Conservation (phyloP, 257 asterid genomes). For the Lantana camara region DNA sequence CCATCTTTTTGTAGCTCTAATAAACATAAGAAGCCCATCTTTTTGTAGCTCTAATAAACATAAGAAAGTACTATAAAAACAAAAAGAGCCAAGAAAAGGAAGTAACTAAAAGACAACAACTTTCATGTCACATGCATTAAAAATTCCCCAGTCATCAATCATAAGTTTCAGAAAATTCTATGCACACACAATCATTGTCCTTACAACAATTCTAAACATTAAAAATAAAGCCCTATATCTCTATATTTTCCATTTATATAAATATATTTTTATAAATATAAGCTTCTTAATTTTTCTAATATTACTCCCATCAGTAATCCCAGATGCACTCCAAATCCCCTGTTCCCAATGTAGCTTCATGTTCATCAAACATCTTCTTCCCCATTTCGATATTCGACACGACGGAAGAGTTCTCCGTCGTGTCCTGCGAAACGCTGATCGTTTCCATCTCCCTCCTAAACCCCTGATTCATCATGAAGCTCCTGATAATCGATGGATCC, state of each 20-base stretch:
- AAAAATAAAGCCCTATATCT: background rate
- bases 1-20: too few relatives aligned
- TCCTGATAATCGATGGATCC: constrained; percentile 32
- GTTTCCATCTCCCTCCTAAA: constrained; percentile 43
- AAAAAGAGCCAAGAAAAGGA: background rate
- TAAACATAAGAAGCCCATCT: too few relatives aligned
- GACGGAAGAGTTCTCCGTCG: constrained; percentile 53
- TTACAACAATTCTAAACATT: background rate
- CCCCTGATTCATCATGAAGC: constrained; percentile 35
- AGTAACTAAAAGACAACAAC: background rate
- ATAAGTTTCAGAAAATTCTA: constrained; percentile 20
- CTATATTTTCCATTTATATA: constrained; percentile 2
- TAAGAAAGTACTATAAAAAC: background rate
- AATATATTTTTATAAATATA: background rate
- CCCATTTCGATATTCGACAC: constrained; percentile 59
- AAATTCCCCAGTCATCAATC: constrained; percentile 22
- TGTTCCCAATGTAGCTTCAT: constrained; percentile 35
- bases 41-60: too few relatives aligned
- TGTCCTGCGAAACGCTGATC: constrained; percentile 51
- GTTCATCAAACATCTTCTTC: constrained; percentile 47
- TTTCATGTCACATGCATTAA: constrained; percentile 13
- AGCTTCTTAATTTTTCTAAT: background rate
- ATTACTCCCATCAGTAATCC: constrained; percentile 45
- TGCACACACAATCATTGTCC: constrained; percentile 31
- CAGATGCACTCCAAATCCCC: constrained; percentile 66